Base-by-base conservation (phyloP, 176 grass and related monocot genomes). In the Carex parvula region DNA sequence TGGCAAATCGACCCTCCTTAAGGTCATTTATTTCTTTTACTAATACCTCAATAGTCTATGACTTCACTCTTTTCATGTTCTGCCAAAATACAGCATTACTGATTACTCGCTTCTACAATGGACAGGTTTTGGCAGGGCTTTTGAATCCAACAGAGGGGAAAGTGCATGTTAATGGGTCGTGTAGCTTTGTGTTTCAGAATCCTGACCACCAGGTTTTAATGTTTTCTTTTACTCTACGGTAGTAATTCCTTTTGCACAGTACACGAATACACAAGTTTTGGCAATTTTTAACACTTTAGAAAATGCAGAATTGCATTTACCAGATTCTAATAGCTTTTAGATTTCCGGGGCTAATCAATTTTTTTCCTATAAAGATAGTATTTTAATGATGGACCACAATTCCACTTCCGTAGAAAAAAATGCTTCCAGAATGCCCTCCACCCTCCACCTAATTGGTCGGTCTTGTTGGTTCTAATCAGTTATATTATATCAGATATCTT, bases 171-270 rank as follows among this genome's bases (percentile, higher is more conserved):
- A 89, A 90, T 67, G 87, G 82, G 35, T 92, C 92, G 39, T 91
- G 86, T 84, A 97, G 95, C 86, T 92, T 94, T 87, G 95, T 97
- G 74, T 97, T 97, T 87, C 95, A 97, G 79, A 97, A 97, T 90
- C 95, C 95, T 41, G 92, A 97, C 83, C 92, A 94, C 81, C 95
- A 94, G 95, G 95, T 97, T 72, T 64, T 85, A 83, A 42, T 73
- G 81, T 79, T 5, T 70, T 1, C 17, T 81, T 48, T 82, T 10
- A 42, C 76, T 72, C 39, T 42, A 22, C 2, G 63, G 69, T 81
- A 41, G 14, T 78, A 65, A 46, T 80, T 58, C 16, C 48, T 62
- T 61, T 50, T 13, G 21, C 70, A 52, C 6, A 13, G 18, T 52
- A 26, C 20, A 52, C 2, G 20, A 73, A 74, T 74, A 24, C 44